These are phyloP conservation scores for Syzygium oleosum DNA, from an alignment of 345 rosid genomes.

Conservation along the genomic window DNA sequence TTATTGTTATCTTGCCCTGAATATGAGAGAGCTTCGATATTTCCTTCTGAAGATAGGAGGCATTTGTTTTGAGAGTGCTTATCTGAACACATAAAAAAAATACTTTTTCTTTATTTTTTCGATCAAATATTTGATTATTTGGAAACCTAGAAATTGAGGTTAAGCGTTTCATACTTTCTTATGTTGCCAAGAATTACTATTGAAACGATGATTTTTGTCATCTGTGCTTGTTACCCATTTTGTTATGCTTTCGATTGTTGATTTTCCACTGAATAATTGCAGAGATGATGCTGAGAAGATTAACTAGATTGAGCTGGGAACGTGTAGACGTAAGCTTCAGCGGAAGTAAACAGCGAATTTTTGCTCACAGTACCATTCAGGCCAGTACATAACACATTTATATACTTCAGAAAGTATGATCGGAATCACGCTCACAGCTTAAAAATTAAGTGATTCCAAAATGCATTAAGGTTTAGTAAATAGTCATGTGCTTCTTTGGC, in stretches of 20 bases:
- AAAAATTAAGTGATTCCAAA: not conserved
- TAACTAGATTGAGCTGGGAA: constrained; percentile 71
- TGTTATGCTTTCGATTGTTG: not conserved
- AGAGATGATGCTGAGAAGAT: constrained; percentile 70
- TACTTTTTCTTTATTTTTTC: not conserved
- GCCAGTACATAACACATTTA: constrained; percentile 21
- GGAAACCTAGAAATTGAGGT: not conserved
- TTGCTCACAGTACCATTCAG: constrained; percentile 82
- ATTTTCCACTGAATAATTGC: constrained; percentile 3
- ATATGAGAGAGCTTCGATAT: not conserved
- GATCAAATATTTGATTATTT: not conserved
- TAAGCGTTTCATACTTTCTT: not conserved
- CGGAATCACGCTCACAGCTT: not conserved
- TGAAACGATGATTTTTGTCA: not conserved
- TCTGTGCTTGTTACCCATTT: not conserved
- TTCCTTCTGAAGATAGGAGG: not conserved
- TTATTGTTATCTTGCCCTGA: not conserved
- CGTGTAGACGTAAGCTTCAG: constrained; percentile 72
- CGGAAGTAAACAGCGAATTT: constrained; percentile 49
- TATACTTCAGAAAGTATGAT: not conserved
- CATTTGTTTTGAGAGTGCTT: not conserved
- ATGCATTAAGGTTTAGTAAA: not conserved
- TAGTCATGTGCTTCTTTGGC: not conserved
- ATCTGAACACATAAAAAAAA: not conserved
- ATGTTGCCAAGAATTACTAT: not conserved